Base-by-base conservation (phyloP, 176 grass and related monocot genomes). In the Pharus latifolius region DNA sequence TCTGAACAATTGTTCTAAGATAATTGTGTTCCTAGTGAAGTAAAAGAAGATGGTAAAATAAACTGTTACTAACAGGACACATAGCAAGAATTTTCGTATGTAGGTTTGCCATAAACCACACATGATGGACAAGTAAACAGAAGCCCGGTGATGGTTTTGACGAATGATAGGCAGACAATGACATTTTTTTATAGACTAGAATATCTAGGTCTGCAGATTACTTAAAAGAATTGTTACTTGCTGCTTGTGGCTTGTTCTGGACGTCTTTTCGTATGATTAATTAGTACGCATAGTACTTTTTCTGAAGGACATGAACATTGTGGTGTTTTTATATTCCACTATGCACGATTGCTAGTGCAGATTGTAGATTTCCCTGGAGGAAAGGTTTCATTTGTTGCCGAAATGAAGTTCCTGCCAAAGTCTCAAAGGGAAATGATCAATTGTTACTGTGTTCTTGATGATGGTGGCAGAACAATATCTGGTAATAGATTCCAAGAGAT, bases 321-420 rank as follows among this genome's bases (percentile, higher is more conserved):
- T 38, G 35, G 4, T 38, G 17, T 24, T 54, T n/a, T 54, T 54
- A 54, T 26, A 54, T 54, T 8, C 49, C 49, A n/a, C 22, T 20
- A 20, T 23, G 3, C 0, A 22, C 50, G 0, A n/a, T 43, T 80
- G 11, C 50, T 25, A 31, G 23, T 45, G 32, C 72, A 99, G 87
- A 76, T 53, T 42, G 20, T 94, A 14, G 90, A 91, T 60, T 99
- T 99, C 62, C 95, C 95, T 76, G 95, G 95, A 70, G 90, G 95
- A 25, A 88, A 91, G 72, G 90, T 99, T 46, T 80, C 88, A 32
- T 88, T 99, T 55, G 65, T 79, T 34, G 71, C 87, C 38, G 82
- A 86, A 84, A 94, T 99, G 84, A 88, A 65, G 46, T 91, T 99
- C 65, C 34, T 99, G 9, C 78, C 84, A 2, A 90, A 88, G 42